phyloP scores from a whole-genome alignment of 768 basidiomycete species.

The Calocybe cyanea region DNA sequence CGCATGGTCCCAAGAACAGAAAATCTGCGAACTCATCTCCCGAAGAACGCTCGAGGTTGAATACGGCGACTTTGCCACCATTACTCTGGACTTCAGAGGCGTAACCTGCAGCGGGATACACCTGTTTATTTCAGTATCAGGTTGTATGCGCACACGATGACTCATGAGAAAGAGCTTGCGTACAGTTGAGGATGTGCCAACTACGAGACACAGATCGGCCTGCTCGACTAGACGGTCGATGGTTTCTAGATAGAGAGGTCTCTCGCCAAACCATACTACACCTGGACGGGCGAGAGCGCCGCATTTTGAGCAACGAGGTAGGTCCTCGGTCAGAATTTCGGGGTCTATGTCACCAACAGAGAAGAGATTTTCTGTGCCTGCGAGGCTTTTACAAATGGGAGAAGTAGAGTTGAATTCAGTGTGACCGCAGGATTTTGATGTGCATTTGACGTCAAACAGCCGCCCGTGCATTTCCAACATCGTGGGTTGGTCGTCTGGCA shows the following conservation, averaged over 20 bases:
- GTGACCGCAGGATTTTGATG: constrained; percentile 34
- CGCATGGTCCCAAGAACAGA: constrained; percentile 45
- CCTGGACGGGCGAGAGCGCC: constrained; percentile 43
- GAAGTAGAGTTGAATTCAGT: constrained; percentile 34
- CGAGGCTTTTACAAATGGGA: constrained; percentile 43
- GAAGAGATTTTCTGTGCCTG: constrained; percentile 37
- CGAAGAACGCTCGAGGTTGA: constrained; percentile 31
- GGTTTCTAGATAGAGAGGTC: constrained; percentile 30
- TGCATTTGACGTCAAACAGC: constrained; percentile 53
- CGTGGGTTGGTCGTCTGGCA: constrained; percentile 18
- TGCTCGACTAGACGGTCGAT: constrained; percentile 37
- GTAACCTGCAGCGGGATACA: constrained; percentile 40
- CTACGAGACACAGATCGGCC: constrained; percentile 51
- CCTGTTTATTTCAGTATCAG: constrained; percentile 22
- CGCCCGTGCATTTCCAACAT: constrained; percentile 64
- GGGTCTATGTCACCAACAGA: constrained; percentile 31
- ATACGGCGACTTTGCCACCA: constrained; percentile 38
- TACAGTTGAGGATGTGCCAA: constrained; percentile 51
- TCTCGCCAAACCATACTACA: constrained; percentile 60
- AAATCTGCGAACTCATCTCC: constrained; percentile 44
- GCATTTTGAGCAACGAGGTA: constrained; percentile 45
- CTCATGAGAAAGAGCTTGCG: neutral
- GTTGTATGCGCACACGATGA: neutral
- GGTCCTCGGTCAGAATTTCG: constrained; percentile 31
- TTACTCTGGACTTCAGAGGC: constrained; percentile 27